These are phyloP conservation scores for Schizochytrium sp. DNA, from an alignment of 108 stramenopile genomes.

Conservation along the genomic window DNA sequence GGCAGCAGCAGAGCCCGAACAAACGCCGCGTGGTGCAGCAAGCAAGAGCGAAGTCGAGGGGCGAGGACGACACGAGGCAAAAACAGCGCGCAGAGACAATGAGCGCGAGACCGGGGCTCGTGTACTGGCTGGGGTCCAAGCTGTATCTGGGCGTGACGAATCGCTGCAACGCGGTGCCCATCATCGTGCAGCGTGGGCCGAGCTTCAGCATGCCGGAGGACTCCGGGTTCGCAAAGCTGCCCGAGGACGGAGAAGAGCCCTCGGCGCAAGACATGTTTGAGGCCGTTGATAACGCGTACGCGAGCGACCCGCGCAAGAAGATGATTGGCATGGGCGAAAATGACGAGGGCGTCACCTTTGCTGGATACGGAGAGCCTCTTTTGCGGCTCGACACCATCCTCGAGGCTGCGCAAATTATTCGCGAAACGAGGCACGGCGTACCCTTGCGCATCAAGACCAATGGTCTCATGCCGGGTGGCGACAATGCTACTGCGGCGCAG, in stretches of 20 bases:
- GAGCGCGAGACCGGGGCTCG: background rate
- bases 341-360: constrained; percentile 20
- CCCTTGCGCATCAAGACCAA: constrained; percentile 23
- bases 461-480: constrained; percentile 14
- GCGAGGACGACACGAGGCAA: no score
- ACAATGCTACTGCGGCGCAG: background rate
- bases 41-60: no score
- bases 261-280: background rate
- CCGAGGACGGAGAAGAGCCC: background rate
- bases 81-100: background rate
- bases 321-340: constrained; percentile 3
- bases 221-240: background rate
- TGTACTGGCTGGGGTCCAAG: background rate
- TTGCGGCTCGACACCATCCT: background rate
- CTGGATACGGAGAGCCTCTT: constrained; percentile 20
- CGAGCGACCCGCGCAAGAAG: background rate
- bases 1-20: no score
- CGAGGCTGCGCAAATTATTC: constrained; percentile 7
- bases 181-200: background rate
- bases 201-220: background rate
- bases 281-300: background rate
- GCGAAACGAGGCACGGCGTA: constrained; percentile 1
- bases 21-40: no score
- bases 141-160: constrained; percentile 6
- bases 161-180: background rate